Evolutionary conservation across 1,284 basidiomycete species (phyloP), one percentile per base, ranked within the genome.

Genomic region (Cryptococcus hybrid): DNA sequence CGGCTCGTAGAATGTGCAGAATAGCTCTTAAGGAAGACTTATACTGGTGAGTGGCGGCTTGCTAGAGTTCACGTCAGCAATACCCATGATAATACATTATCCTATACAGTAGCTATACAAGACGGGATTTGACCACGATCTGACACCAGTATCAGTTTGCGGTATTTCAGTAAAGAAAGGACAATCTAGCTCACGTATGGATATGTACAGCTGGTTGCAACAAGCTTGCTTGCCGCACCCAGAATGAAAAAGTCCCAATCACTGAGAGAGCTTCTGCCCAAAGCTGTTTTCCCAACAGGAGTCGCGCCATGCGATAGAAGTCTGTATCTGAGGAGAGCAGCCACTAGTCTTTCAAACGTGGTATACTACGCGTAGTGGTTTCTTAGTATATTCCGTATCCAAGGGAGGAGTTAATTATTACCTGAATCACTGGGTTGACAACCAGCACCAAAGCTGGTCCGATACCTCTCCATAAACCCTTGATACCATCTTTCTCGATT

Each of bases 391-490:
- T n/a, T 35, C 24, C 30, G 12, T 13, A 9, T 11, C 37, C n/a
- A n/a, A 30, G n/a, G n/a, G 15, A 44, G 3, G 36, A 40, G 3
- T 15, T 30, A 11, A 12, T 2, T 60, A 76, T 51, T 40, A 79
- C 79, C 73, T 84, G 84, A 45, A 99, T 82, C 39, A 99, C 90
- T 7, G 96, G 96, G 77, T 99, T 99, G 69, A 93, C 85, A 67
- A 98, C 94, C 47, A 99, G 83, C 39, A 94, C 84, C 52, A 99
- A 81, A 13, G 95, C 94, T 2, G 96, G 94, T 0, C 93, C 92
- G 44, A 99, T 84, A n/a, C 96, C 96, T 54, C 92, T 84, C 89
- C 90, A 98, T 71, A 99, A 89, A 0, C 88, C 94, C 18, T 82
- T 75, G 18, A 86, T 66, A 9, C 95, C 95, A 70, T 88, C 90